Conservation (phyloP, 768 basidiomycete species). For the Suillus hirtellus region DNA sequence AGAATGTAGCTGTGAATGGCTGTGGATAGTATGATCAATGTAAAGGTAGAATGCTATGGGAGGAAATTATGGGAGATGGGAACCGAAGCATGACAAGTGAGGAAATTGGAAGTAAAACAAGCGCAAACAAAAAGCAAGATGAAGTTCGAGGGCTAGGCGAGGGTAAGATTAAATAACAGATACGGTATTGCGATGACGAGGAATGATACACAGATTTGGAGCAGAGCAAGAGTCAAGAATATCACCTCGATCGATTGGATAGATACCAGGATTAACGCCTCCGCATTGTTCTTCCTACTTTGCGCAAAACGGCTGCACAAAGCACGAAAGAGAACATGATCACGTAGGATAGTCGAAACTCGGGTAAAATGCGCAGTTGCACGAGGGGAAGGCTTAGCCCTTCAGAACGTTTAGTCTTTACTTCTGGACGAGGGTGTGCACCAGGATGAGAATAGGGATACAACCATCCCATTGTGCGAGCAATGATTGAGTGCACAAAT, state of each 20-base stretch:
- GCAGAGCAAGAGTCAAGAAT: not conserved
- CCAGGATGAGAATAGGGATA: conserved; percentile 21
- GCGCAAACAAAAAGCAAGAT: not conserved
- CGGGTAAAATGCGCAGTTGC: conserved; percentile 10
- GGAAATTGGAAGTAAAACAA: not conserved
- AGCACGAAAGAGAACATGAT: conserved; percentile 30
- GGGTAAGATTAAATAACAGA: not conserved
- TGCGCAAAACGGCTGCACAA: conserved; percentile 29
- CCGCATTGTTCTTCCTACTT: conserved; percentile 25
- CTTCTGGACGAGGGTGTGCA: not conserved
- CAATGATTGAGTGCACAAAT: conserved; percentile 19
- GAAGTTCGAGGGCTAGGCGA: too few relatives aligned
- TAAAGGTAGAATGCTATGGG: not conserved
- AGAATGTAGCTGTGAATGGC: not conserved
- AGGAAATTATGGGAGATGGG: not conserved
- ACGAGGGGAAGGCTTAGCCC: conserved; percentile 7
- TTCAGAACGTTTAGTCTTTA: conserved; percentile 1
- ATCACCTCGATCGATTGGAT: not conserved
- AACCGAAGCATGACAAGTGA: not conserved
- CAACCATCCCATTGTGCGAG: conserved; percentile 24
- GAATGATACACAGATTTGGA: not conserved
- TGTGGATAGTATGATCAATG: not conserved
- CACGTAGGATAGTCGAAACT: conserved; percentile 25
- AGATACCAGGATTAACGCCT: conserved; percentile 18
- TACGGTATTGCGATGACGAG: not conserved